Evolutionary conservation across 805 yeast genomes (phyloP), one percentile per base, ranked within the genome.

Genomic region (Wickerhamomyces tratensis): DNA sequence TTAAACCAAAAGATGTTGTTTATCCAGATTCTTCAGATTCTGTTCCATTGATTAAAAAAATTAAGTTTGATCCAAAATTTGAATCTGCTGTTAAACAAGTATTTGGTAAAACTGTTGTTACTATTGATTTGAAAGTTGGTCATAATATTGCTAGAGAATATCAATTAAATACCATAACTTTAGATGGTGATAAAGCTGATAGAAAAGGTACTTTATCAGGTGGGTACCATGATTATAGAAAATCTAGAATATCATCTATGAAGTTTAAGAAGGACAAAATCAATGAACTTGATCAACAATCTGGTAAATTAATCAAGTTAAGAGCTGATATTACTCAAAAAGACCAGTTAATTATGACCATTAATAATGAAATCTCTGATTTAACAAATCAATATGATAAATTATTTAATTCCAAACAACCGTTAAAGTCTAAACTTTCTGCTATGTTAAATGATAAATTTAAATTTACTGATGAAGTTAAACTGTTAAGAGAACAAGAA

Each of bases 161-260:
- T 57, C 74, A 76, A 30, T 62, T 89, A 25, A 79, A 76, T 51
- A 85, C 95, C 1, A 83, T 93, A 13, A 93, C 98, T 0, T 64
- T 91, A 14, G 95, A 86, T 59, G 98, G 98, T 50, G 98, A 93
- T 57, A 69, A 86, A 49, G 86, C 86, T 40, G 94, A 86, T 51
- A 78, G 77, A 39, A 76, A 71, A 49, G 98, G 98, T 60, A 84
- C 83, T 2, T 60, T 93, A 38, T 79, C 86, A 25, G 98, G 98
- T 61, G 98, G 98, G 39, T 86, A 74, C 53, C 74, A 85, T 50
- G 93, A 86, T 51, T 74, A 70, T 50, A 75, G 74, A 45, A 68
- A 65, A 41, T 81, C 87, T 0, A 71, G 94, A 51, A 61, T 89
- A 39, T 95, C 87, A 50, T 74, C 82, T 3, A 67, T 86, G 52